Evolutionary conservation across 192 early-diverging fungal species (phyloP).

Genomic region (Borealophlyctis nickersoniae): DNA sequence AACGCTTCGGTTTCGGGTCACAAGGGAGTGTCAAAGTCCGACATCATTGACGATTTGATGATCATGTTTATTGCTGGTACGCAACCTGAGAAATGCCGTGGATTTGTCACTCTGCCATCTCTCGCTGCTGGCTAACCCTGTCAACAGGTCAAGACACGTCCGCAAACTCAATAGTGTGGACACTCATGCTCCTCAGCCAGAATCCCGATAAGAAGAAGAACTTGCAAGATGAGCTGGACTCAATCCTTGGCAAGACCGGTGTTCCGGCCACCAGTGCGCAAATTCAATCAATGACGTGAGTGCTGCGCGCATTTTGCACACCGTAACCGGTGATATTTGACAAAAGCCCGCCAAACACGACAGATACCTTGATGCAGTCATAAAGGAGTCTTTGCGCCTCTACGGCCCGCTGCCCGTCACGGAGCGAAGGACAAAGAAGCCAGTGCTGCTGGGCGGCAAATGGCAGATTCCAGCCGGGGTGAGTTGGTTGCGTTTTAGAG

Average conservation of each 20-base stretch:
- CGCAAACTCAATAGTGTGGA: constrained; percentile 37
- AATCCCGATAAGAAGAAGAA: constrained; percentile 22
- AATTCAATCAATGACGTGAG: too few relatives aligned
- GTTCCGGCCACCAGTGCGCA: not conserved
- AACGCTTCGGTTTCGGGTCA: too few relatives aligned
- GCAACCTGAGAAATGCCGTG: too few relatives aligned
- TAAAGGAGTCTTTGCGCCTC: constrained; percentile 40
- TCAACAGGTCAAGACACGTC: constrained; percentile 44
- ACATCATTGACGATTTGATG: not conserved
- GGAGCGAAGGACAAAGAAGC: too few relatives aligned
- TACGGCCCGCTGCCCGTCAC: constrained; percentile 27
- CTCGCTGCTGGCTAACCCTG: too few relatives aligned
- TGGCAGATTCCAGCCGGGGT: too few relatives aligned
- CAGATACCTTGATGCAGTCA: constrained; percentile 31
- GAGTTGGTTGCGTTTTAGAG: too few relatives aligned
- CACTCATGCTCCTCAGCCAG: constrained; percentile 16
- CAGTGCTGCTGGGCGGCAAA: too few relatives aligned
- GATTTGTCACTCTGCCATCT: too few relatives aligned
- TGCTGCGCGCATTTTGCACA: not conserved
- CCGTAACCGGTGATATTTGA: not conserved
- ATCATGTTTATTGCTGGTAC: constrained; percentile 41
- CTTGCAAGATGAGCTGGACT: constrained; percentile 8
- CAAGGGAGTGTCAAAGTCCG: too few relatives aligned
- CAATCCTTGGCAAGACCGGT: not conserved
- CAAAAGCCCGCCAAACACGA: too few relatives aligned